These are phyloP conservation scores for Cucurbita argyrosperma DNA, from an alignment of 306 rosid genomes.

Conservation along the genomic window DNA sequence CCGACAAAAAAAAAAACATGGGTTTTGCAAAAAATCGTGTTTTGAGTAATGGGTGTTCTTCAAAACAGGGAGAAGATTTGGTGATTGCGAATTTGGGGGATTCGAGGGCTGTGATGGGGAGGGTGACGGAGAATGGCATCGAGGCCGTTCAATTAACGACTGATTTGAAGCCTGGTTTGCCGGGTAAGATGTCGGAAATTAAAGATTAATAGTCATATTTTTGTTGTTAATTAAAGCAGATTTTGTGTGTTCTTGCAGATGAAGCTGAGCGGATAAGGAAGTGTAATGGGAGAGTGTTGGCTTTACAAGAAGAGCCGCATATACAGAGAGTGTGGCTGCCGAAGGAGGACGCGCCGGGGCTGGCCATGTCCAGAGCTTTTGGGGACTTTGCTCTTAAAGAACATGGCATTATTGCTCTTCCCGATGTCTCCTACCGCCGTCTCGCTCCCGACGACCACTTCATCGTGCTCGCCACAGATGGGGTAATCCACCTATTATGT, in stretches of 20 bases:
- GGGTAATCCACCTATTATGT: conserved; percentile 12
- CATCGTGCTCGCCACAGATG: conserved; percentile 58
- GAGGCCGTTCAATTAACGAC: conserved; percentile 46
- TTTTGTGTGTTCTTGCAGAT: conserved; percentile 12
- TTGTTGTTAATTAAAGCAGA: too few relatives aligned
- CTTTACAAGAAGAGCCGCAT: conserved; percentile 41
- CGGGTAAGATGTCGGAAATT: conserved; percentile 26
- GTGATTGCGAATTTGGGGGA: conserved; percentile 69
- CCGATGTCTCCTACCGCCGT: conserved; percentile 32
- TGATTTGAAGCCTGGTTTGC: conserved; percentile 61
- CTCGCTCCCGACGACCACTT: conserved; percentile 36
- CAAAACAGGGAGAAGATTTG: conserved; percentile 43
- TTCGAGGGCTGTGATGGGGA: conserved; percentile 73
- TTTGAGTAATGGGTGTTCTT: not conserved
- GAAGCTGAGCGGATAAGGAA: conserved; percentile 50
- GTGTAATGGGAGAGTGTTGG: conserved; percentile 45
- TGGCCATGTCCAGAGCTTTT: conserved; percentile 77
- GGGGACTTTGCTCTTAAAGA: conserved; percentile 70
- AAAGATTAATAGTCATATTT: too few relatives aligned
- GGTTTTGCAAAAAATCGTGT: not conserved
- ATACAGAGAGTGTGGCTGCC: conserved; percentile 62
- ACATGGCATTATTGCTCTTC: conserved; percentile 48
- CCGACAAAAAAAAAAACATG: too few relatives aligned
- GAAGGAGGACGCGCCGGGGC: conserved; percentile 31
- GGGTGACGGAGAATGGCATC: conserved; percentile 25